phyloP scores from a whole-genome alignment of 108 stramenopile species.

The Pseudonitzschia multistriata region DNA sequence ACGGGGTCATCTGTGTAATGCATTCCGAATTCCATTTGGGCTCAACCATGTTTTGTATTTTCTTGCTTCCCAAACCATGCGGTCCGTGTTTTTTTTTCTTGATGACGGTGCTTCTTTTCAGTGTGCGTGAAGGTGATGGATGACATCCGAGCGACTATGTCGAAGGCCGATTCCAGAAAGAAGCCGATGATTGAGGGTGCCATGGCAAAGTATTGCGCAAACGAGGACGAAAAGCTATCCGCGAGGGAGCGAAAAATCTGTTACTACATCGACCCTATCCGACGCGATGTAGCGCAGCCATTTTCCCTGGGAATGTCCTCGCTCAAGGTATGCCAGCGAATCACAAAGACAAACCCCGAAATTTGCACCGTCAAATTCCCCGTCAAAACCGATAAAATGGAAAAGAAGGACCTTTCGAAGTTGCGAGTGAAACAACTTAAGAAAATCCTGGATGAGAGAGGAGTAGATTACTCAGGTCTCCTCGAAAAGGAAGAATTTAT shows the following conservation, averaged over 20 bases:
- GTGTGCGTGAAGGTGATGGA: constrained; percentile 91
- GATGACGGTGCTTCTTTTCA: constrained; percentile 18
- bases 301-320: constrained; percentile 92
- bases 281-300: constrained; percentile 93
- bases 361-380: constrained; percentile 93
- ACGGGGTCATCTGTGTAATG: neutral
- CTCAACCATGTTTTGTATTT: neutral
- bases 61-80: neutral
- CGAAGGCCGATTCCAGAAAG: constrained; percentile 55
- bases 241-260: constrained; percentile 94
- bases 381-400: constrained; percentile 93
- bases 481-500: constrained; percentile 99
- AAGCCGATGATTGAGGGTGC: constrained; percentile 82
- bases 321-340: constrained; percentile 84
- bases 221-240: constrained; percentile 40
- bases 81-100: neutral
- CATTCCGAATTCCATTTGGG: neutral
- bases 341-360: constrained; percentile 85
- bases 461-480: constrained; percentile 96
- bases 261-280: constrained; percentile 97
- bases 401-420: constrained; percentile 91
- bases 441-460: constrained; percentile 92
- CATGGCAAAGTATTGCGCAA: constrained; percentile 71
- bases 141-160: constrained; percentile 65
- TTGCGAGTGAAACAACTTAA: constrained; percentile 97